Evolutionary conservation across 805 yeast species (phyloP).

Genomic region (Candida montana): DNA sequence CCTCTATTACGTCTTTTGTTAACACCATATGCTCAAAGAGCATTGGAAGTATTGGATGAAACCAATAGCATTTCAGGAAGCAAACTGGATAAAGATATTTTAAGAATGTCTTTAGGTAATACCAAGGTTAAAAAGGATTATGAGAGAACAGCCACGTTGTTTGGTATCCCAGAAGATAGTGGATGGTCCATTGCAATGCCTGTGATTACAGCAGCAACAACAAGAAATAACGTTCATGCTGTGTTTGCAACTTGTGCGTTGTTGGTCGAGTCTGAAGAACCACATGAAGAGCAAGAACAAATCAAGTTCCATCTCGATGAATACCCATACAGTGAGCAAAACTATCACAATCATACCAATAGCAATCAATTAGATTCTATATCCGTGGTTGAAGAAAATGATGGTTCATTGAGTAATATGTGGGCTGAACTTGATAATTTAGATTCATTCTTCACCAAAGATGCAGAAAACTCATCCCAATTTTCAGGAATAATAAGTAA

Average conservation of each 20-base stretch:
- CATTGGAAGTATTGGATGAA: slow-evolving; percentile 85
- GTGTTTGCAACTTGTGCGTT: slow-evolving; percentile 80
- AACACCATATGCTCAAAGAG: slow-evolving; percentile 85
- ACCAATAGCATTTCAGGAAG: slow-evolving; percentile 84
- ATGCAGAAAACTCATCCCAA: slow-evolving; percentile 28
- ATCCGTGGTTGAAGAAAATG: slow-evolving; percentile 54
- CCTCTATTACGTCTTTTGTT: slow-evolving; percentile 75
- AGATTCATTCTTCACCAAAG: slow-evolving; percentile 82
- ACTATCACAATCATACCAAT: slow-evolving; percentile 6
- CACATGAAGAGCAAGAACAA: slow-evolving; percentile 30
- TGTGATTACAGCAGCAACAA: slow-evolving; percentile 78
- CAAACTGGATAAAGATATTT: slow-evolving; percentile 82
- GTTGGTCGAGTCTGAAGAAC: slow-evolving; percentile 26
- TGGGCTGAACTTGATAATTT: slow-evolving; percentile 88
- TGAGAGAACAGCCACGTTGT: slow-evolving; percentile 81
- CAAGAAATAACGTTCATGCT: slow-evolving; percentile 91
- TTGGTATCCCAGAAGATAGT: slow-evolving; percentile 90
- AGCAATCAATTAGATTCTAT: slow-evolving; percentile 33
- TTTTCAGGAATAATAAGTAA: slow-evolving; percentile 20
- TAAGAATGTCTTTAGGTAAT: slow-evolving; percentile 88
- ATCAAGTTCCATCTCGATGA: slow-evolving; percentile 56
- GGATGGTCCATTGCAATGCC: slow-evolving; percentile 99
- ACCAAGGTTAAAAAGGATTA: slow-evolving; percentile 71
- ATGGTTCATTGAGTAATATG: slow-evolving; percentile 79
- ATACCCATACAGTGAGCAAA: slow-evolving; percentile 32